A percentile compares a stretch with the other conserved stretches of the same genome.
Conservation (phyloP, 192 early-diverging fungal species). For the Coemansia sp. region DNA sequence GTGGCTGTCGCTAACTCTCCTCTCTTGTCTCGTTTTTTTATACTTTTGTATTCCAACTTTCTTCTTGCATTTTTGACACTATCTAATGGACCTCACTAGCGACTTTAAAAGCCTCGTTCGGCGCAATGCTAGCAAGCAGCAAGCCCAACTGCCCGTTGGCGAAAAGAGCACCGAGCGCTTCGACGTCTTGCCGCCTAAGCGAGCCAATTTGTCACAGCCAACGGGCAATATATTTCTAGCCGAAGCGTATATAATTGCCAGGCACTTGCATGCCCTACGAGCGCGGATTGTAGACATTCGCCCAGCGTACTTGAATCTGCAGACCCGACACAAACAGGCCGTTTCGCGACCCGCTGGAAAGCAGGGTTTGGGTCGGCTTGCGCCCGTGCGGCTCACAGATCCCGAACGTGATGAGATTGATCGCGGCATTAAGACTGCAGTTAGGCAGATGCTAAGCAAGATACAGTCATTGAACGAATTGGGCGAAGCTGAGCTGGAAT, state of each 20-base stretch:
- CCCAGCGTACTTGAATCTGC: slow-evolving; percentile 57
- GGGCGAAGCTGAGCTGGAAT: slow-evolving; percentile 49
- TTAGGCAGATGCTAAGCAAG: slow-evolving; percentile 59
- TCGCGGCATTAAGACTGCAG: slow-evolving; percentile 61
- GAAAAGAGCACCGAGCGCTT: slow-evolving; percentile 19
- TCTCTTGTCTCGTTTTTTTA: background rate
- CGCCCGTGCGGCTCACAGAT: slow-evolving; percentile 55
- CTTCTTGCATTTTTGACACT: background rate
- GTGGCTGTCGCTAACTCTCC: background rate
- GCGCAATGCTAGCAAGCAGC: slow-evolving; percentile 10
- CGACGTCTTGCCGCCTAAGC: slow-evolving; percentile 36
- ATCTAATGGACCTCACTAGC: slow-evolving; percentile 36
- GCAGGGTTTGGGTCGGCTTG: background rate
- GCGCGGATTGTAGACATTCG: slow-evolving; percentile 58
- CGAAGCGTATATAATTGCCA: slow-evolving; percentile 61
- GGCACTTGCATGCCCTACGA: slow-evolving; percentile 59
- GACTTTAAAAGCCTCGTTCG: slow-evolving; percentile 25
- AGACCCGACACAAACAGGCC: slow-evolving; percentile 17
- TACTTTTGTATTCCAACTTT: background rate
- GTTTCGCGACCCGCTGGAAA: background rate
- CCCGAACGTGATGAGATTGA: slow-evolving; percentile 71
- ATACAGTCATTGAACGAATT: slow-evolving; percentile 62
- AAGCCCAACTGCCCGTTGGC: slow-evolving; percentile 1
- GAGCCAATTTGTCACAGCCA: slow-evolving; percentile 34
- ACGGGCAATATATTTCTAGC: slow-evolving; percentile 54